Conservation (phyloP, 1,139 yeast species). For the Yamadazyma diddensiae region DNA sequence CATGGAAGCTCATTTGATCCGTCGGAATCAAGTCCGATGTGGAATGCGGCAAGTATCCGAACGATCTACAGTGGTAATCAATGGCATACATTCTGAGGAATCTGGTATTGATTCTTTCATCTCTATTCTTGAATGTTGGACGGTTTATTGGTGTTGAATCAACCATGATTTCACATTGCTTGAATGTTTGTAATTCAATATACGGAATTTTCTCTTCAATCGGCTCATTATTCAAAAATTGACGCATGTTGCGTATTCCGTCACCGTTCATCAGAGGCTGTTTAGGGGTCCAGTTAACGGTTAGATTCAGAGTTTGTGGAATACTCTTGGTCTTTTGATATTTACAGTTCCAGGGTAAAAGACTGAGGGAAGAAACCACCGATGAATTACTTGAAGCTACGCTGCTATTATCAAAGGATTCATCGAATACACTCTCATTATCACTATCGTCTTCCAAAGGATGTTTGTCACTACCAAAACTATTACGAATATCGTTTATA, state of each 20-base stretch:
- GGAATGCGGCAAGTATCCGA: slow-evolving; percentile 28
- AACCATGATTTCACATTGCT: neutral
- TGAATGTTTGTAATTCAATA: slow-evolving; percentile 8
- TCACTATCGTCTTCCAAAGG: slow-evolving; percentile 12
- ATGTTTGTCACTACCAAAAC: slow-evolving; percentile 6
- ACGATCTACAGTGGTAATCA: slow-evolving; percentile 36
- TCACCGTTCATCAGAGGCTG: no score
- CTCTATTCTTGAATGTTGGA: slow-evolving; percentile 33
- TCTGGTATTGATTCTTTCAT: slow-evolving; percentile 43
- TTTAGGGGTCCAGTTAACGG: neutral
- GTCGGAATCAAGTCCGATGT: slow-evolving; percentile 15
- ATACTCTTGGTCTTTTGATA: neutral
- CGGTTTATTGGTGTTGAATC: neutral
- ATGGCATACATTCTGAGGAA: slow-evolving; percentile 48
- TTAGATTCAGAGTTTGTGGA: neutral
- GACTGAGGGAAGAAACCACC: neutral
- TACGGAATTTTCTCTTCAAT: slow-evolving; percentile 1
- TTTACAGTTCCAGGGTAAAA: neutral
- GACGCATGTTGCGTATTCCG: no score
- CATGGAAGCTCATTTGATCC: slow-evolving; percentile 23
- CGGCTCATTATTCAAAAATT: slow-evolving; percentile 2
- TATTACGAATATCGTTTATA: neutral
- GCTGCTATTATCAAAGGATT: slow-evolving; percentile 10
- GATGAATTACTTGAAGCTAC: neutral
- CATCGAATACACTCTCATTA: slow-evolving; percentile 12